Evolutionary conservation across 805 yeast genomes (phyloP).

Genomic region (Ogataea angusta): DNA sequence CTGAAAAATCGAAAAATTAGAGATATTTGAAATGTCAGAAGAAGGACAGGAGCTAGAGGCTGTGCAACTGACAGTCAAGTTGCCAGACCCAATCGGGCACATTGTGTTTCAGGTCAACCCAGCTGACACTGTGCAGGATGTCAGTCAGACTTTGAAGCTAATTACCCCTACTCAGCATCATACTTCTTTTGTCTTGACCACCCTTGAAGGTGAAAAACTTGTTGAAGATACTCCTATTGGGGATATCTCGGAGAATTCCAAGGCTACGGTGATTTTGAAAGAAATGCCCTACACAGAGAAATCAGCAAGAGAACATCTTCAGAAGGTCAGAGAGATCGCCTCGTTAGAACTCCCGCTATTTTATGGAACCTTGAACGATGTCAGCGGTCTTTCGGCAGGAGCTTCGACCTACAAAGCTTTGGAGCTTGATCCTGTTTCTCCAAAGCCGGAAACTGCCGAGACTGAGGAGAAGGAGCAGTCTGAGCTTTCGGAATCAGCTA

Average conservation of each 20-base stretch:
- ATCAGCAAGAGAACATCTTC: conserved; percentile 59
- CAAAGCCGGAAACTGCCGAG: conserved; percentile 17
- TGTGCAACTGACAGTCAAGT: conserved; percentile 24
- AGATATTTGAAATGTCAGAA: conserved; percentile 14
- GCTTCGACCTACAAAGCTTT: conserved; percentile 44
- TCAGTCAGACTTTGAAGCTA: conserved; percentile 56
- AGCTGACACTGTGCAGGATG: conserved; percentile 51
- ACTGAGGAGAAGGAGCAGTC: conserved; percentile 22
- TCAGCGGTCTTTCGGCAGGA: conserved; percentile 44
- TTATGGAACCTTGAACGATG: conserved; percentile 38
- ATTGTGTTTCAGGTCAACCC: conserved; percentile 26
- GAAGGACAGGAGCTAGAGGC: conserved; percentile 12
- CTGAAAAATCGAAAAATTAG: conserved; percentile 3
- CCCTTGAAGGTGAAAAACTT: conserved; percentile 34
- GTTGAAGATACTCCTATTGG: conserved; percentile 33
- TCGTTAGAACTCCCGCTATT: conserved; percentile 50
- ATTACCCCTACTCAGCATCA: conserved; percentile 54
- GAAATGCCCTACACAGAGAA: conserved; percentile 60
- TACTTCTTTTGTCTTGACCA: conserved; percentile 53
- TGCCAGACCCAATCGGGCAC: conserved; percentile 28
- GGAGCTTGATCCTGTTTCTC: conserved; percentile 20
- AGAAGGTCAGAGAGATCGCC: conserved; percentile 57
- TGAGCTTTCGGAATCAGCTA: conserved; percentile 34
- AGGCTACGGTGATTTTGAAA: conserved; percentile 37
- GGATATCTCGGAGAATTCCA: conserved; percentile 30